A percentile compares a stretch with the other conserved stretches of the same genome.
phyloP scores from a whole-genome alignment of 140 eudicot species.

The Oenanthe javanica region DNA sequence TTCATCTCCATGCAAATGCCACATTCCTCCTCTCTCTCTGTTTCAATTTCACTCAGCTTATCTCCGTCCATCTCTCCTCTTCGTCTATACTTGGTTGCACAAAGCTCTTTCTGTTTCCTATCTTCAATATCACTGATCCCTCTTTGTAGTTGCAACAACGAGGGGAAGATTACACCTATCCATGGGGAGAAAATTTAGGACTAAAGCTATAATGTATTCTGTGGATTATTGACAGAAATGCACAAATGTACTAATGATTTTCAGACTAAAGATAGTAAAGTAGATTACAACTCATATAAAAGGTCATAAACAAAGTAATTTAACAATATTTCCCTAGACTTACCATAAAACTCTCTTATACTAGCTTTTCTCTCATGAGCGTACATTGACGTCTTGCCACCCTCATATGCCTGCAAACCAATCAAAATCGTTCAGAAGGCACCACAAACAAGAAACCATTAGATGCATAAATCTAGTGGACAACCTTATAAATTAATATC shows the following conservation, averaged over 20 bases:
- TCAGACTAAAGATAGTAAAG: too few species aligned
- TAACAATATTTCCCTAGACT: too few species aligned
- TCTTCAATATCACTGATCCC: conserved; percentile 71
- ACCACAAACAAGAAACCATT: neutral
- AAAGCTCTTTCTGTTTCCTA: conserved; percentile 52
- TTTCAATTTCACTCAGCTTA: conserved; percentile 54
- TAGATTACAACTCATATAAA: too few species aligned
- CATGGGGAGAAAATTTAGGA: conserved; percentile 17
- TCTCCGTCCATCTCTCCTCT: conserved; percentile 45
- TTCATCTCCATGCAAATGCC: conserved; percentile 41
- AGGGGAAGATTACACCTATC: conserved; percentile 61
- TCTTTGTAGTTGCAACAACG: conserved; percentile 64
- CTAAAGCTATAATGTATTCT: conserved; percentile 3
- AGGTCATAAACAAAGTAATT: too few species aligned
- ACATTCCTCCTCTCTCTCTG: conserved; percentile 60
- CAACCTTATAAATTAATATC: conserved; percentile 67
- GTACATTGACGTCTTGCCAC: conserved; percentile 74
- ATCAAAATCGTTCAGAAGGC: neutral
- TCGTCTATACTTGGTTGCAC: conserved; percentile 34
- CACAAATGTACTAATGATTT: neutral
- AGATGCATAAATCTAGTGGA: neutral
- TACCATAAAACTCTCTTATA: conserved; percentile 70
- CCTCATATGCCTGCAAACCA: conserved; percentile 58
- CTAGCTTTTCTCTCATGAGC: conserved; percentile 74
- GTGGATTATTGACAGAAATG: neutral